Evolutionary conservation across 2,329 filamentous ascomycete genomes (phyloP).

Genomic region (Diplodia scrobiculata): DNA sequence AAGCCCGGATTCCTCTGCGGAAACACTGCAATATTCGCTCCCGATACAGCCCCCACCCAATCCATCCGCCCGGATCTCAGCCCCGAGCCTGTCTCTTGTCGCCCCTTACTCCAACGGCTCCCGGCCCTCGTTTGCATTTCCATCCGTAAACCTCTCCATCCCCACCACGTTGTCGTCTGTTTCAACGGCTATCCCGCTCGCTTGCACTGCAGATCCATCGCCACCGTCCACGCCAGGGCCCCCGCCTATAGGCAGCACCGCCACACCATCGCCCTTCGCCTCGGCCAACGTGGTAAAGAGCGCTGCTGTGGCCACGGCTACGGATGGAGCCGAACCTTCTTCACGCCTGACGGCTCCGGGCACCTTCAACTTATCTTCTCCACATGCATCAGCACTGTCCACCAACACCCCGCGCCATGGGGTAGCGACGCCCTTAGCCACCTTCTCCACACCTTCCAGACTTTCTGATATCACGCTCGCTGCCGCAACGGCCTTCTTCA

Average conservation of each 20-base stretch:
- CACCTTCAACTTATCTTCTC: background rate
- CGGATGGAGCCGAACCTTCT: conserved; percentile 9
- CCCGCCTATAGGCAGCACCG: conserved; percentile 7
- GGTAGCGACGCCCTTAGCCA: background rate
- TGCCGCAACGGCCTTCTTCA: conserved; percentile 9
- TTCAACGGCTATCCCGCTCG: background rate
- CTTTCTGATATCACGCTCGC: conserved; percentile 6
- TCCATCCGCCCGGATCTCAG: background rate
- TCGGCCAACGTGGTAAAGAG: conserved; percentile 12
- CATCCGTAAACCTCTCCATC: background rate
- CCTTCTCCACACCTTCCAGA: background rate
- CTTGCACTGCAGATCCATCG: background rate
- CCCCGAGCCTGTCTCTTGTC: conserved; percentile 4
- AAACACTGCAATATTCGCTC: background rate
- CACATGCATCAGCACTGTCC: conserved; percentile 14
- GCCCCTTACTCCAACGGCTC: background rate
- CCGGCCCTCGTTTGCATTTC: background rate
- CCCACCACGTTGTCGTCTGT: background rate
- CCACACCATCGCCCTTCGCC: conserved; percentile 13
- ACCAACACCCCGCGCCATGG: conserved; percentile 7
- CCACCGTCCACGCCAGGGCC: background rate
- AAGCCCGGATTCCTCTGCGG: background rate
- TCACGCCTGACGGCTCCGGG: background rate
- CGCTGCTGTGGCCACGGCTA: conserved; percentile 5
- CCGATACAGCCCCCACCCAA: conserved; percentile 8